phyloP scores from a whole-genome alignment of 768 basidiomycete genomes.

The Lentinus brumalis region DNA sequence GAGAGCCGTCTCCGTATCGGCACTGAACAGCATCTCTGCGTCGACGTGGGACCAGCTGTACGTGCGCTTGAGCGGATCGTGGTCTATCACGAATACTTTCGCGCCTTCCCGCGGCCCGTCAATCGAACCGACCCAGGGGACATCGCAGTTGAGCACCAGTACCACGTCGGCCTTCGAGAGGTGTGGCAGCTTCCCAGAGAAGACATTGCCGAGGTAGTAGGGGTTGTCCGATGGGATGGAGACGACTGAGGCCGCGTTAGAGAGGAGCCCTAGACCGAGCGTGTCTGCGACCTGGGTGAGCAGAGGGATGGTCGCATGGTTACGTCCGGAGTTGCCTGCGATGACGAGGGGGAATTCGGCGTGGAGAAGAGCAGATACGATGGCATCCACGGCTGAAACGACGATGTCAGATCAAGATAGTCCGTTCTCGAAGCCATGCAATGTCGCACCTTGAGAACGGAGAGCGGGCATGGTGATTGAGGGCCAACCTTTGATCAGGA shows the following conservation, averaged over 20 bases:
- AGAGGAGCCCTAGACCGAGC: slow-evolving; percentile 57
- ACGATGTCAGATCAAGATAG: too few species aligned
- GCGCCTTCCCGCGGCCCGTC: slow-evolving; percentile 44
- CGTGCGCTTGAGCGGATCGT: slow-evolving; percentile 58
- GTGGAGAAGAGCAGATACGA: slow-evolving; percentile 49
- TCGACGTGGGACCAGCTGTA: slow-evolving; percentile 54
- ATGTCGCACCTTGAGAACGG: slow-evolving; percentile 33
- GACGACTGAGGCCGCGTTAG: slow-evolving; percentile 51
- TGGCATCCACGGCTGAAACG: slow-evolving; percentile 33
- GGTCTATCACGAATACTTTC: slow-evolving; percentile 62
- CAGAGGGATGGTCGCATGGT: slow-evolving; percentile 44
- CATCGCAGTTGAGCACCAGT: slow-evolving; percentile 65
- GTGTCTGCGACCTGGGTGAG: slow-evolving; percentile 51
- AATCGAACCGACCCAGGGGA: slow-evolving; percentile 63
- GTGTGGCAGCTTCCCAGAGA: slow-evolving; percentile 45
- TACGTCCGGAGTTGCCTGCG: slow-evolving; percentile 63
- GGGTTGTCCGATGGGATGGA: slow-evolving; percentile 61
- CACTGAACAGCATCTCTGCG: slow-evolving; percentile 59
- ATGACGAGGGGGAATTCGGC: slow-evolving; percentile 64
- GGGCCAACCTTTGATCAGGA: slow-evolving; percentile 48
- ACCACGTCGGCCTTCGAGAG: slow-evolving; percentile 62
- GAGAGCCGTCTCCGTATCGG: slow-evolving; percentile 55
- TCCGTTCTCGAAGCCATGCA: too few species aligned
- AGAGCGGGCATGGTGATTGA: slow-evolving; percentile 52
- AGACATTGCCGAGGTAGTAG: slow-evolving; percentile 53